Evolutionary conservation across 345 rosid genomes (phyloP).

Genomic region (Psidium guajava): DNA sequence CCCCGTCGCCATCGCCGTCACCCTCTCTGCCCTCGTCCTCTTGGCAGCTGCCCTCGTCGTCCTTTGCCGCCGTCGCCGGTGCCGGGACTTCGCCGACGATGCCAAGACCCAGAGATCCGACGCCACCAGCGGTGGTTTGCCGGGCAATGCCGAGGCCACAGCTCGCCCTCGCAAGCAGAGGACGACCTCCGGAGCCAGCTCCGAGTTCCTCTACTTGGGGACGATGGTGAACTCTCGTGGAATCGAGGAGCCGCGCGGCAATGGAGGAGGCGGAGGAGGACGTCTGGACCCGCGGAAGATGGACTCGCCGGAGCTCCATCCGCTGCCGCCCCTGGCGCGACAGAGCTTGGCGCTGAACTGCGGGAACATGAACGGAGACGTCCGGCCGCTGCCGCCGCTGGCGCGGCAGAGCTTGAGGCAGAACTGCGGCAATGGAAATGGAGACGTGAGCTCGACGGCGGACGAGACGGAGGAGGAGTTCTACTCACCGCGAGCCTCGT

Average conservation of each 20-base stretch:
- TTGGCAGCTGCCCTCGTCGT: slow-evolving; percentile 31
- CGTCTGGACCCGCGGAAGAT: slow-evolving; percentile 42
- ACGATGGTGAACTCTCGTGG: slow-evolving; percentile 30
- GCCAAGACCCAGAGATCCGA: slow-evolving; percentile 32
- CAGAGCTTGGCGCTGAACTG: slow-evolving; percentile 33
- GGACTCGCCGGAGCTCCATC: slow-evolving; percentile 92
- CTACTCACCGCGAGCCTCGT: slow-evolving; percentile 80
- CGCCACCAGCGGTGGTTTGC: slow-evolving; percentile 11
- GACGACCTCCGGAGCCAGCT: slow-evolving; percentile 34
- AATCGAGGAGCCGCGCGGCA: background rate
- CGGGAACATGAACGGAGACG: slow-evolving; percentile 19
- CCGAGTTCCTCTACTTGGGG: slow-evolving; percentile 87
- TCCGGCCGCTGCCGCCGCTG: slow-evolving; percentile 43
- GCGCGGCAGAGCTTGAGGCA: slow-evolving; percentile 34
- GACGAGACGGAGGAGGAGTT: slow-evolving; percentile 82
- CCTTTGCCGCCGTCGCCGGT: slow-evolving; percentile 33
- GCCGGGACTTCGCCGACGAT: slow-evolving; percentile 18
- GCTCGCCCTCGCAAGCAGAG: slow-evolving; percentile 21
- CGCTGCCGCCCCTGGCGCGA: slow-evolving; percentile 74
- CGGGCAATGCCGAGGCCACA: slow-evolving; percentile 1
- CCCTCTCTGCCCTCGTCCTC: slow-evolving; percentile 32
- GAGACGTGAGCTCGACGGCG: slow-evolving; percentile 33
- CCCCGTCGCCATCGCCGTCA: slow-evolving; percentile 40
- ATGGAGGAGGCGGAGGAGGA: background rate
- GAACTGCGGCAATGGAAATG: slow-evolving; percentile 17